Base-by-base conservation (phyloP, 495 filamentous ascomycete species). In the Schizothecium vesticola region DNA sequence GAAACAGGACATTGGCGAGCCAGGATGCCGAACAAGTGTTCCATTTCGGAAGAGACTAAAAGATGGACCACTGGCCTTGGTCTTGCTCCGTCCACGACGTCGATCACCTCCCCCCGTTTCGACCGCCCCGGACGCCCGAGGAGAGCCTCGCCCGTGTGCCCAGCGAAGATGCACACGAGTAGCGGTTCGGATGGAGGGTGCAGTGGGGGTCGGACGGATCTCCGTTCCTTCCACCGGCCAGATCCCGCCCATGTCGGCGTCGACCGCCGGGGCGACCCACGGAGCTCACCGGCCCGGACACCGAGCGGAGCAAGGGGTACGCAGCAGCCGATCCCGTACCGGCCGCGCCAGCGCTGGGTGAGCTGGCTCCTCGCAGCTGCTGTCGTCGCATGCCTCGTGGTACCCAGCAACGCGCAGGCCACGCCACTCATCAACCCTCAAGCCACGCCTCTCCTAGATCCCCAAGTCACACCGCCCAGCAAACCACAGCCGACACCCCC, bases 301-400 rank as follows among this genome's bases (percentile, higher is more conserved):
- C 19, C 22, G 21, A 29, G 25, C 22, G 23, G 36, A 22, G 62
- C 36, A 23, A 64, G 43, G 33, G 24, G 22, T 9, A 10, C 11
- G 11, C 57, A 13, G 28, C 23, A 31, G 7, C 22, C 22, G 7
- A 19, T 26, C 0, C 24, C 3, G 9, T n/a, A 29, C 10, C 29
- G 10, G 16, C 57, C 29, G 1, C 28, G 58, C 29, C 65, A 33
- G 26, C 28, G 24, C 21, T 61, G 58, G n/a, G 25, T 31, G 24
- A 63, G 61, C 3, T 70, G 70, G 72, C 11, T 72, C 19, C 7
- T 67, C n/a, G 22, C 62, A 3, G 67, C 63, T 29, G 51, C 58
- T 29, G 55, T 56, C 29, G 33, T 72, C 19, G 65, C 56, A 8
- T 36, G 26, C 12, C 16, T 71, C 29, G 16, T 69, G 6, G 31